These are phyloP conservation scores for Allodekkera sacchari DNA, from an alignment of 805 yeast genomes.

Conservation along the genomic window DNA sequence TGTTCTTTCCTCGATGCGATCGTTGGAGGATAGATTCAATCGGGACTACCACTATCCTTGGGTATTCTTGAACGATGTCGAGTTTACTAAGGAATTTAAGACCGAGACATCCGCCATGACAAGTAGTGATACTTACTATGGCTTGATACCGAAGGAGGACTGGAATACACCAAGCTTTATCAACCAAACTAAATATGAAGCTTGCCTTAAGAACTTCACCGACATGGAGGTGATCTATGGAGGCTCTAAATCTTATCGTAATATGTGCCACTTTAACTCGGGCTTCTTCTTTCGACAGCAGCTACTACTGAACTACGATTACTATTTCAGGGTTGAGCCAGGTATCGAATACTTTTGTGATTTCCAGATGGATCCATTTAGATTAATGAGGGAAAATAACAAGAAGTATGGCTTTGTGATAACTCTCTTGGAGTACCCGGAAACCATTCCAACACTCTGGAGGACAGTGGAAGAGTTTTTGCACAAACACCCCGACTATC, in stretches of 20 bases:
- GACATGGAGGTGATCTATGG: constrained; percentile 54
- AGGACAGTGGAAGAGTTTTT: constrained; percentile 58
- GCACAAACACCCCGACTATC: constrained; percentile 45
- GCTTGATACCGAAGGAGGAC: constrained; percentile 53
- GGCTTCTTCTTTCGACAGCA: constrained; percentile 84
- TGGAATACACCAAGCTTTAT: constrained; percentile 77
- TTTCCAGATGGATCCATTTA: constrained; percentile 80
- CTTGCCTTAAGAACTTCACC: constrained; percentile 35
- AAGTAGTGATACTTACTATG: constrained; percentile 60
- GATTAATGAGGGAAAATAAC: constrained; percentile 62
- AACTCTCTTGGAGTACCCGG: constrained; percentile 69
- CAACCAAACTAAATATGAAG: constrained; percentile 46
- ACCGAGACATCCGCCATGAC: constrained; percentile 54
- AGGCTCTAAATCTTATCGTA: constrained; percentile 60
- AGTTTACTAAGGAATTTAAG: constrained; percentile 55
- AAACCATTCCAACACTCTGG: constrained; percentile 86
- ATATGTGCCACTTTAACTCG: constrained; percentile 93
- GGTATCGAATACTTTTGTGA: constrained; percentile 85
- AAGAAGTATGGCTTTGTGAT: constrained; percentile 87
- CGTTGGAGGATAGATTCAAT: constrained; percentile 70
- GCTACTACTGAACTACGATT: constrained; percentile 64
- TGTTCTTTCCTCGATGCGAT: constrained; percentile 68
- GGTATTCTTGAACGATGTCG: constrained; percentile 72
- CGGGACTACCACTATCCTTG: constrained; percentile 60
- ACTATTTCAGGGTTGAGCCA: constrained; percentile 95